Evolutionary conservation across 495 filamentous ascomycete species (phyloP), one percentile per base, ranked within the genome.

Genomic region (Penicillium canariense): DNA sequence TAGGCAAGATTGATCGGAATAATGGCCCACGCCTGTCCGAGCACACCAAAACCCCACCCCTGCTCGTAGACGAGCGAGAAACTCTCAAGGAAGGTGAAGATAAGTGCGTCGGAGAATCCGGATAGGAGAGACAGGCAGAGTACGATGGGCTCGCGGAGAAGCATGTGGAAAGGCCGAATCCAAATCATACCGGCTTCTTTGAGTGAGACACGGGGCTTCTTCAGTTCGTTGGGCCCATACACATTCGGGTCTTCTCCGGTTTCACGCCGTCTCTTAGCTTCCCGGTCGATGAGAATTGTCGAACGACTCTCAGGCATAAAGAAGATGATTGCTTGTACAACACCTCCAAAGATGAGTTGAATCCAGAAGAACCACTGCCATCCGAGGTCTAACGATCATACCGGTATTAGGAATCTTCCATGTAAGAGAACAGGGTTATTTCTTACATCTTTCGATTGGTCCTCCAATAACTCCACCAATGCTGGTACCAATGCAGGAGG

Each of bases 341-440:
- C 70, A 5, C 70, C 84, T 22, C 89, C 87, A 52, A 90, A 82
- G 57, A 90, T 87, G 53, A 91, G 77, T 62, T 90, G 86, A 58
- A 91, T 84, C 87, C 87, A 91, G 69, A 90, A 87, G 53, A 76
- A 81, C 90, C 89, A 93, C 44, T 77, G 73, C 89, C 87, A 91
- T 17, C 63, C 59, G 5, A 87, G 71, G 62, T 63, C 67, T 59
- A 17, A 1, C n/a, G 9, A 1, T 4, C 1, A 14, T 5, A 18
- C 15, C 3, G 20, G 34, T 5, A 28, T 28, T 20, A 44, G 32
- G 11, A 11, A 4, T 20, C 12, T 20, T 20, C 17, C 22, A 3
- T 42, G 22, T 42, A 1, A 42, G 11, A 2, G 1, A 22, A 3
- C 38, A 20, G 6, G 1, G 2, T 23, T 10, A 18, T 17, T 18